These are phyloP conservation scores for Xerocomellus amylosporus DNA, from an alignment of 768 basidiomycete genomes.

Conservation along the genomic window DNA sequence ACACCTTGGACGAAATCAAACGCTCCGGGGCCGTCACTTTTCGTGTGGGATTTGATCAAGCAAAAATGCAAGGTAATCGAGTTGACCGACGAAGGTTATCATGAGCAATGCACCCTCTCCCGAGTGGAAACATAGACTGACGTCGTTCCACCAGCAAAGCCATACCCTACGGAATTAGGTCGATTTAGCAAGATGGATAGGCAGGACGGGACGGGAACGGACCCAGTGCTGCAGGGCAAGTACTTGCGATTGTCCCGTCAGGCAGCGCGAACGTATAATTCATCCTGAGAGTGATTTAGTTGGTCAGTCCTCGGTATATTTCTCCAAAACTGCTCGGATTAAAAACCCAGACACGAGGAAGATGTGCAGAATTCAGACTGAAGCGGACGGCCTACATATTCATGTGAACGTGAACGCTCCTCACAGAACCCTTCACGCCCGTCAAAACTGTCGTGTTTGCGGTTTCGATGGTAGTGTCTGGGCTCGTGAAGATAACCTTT, in stretches of 20 bases:
- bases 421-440: constrained; percentile 57
- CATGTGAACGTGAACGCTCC: constrained; percentile 67
- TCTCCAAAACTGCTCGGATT: not conserved
- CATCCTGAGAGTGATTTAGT: constrained; percentile 40
- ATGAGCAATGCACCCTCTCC: not conserved
- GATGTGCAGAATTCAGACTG: not conserved
- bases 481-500: constrained; percentile 12
- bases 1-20: constrained; percentile 77
- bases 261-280: constrained; percentile 60
- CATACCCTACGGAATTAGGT: constrained; percentile 47
- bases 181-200: not conserved
- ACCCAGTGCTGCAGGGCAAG: constrained; percentile 82
- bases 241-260: constrained; percentile 64
- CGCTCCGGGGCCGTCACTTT: constrained; percentile 67
- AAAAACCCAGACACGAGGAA: not conserved
- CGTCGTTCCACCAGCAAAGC: constrained; percentile 82
- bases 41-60: not conserved
- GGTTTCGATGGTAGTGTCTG: constrained; percentile 19
- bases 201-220: constrained; percentile 17
- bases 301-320: not conserved
- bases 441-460: constrained; percentile 31
- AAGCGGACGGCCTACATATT: constrained; percentile 52
- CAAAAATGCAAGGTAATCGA: not conserved
- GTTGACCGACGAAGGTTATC: not conserved
- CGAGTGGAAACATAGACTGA: constrained; percentile 33